Conservation (phyloP, 208 protist genomes). For the Lotmaria passim region DNA sequence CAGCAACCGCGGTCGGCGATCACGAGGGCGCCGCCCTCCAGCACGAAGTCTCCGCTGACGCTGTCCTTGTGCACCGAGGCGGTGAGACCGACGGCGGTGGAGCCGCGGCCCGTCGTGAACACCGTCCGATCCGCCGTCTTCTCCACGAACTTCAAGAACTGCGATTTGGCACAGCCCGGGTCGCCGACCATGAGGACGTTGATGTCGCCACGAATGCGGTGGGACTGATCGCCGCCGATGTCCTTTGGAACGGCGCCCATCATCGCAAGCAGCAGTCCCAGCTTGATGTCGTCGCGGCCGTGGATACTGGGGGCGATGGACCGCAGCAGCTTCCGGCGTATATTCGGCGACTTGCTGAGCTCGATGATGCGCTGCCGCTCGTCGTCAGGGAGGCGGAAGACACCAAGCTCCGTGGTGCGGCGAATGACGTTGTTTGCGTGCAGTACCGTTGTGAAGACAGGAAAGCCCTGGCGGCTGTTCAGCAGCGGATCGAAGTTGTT, state of each 20-base stretch:
- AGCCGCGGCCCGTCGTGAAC: conserved; percentile 99
- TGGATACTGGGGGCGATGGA: conserved; percentile 99
- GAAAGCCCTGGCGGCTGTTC: conserved; percentile 98
- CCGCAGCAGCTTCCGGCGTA: conserved; percentile 92
- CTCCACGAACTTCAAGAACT: conserved; percentile 99
- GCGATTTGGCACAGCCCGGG: conserved; percentile 97
- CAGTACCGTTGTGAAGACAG: conserved; percentile 98
- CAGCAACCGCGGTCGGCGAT: conserved; percentile 99
- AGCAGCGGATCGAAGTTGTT: conserved; percentile 98
- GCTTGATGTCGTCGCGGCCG: conserved; percentile 99
- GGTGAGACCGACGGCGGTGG: conserved; percentile 98
- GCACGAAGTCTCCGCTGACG: conserved; percentile 98
- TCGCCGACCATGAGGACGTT: conserved; percentile 99
- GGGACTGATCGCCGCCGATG: conserved; percentile 92
- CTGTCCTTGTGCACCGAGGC: conserved; percentile 98
- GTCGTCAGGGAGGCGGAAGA: conserved; percentile 90
- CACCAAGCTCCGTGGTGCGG: conserved; percentile 86
- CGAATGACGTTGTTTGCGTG: conserved; percentile 98
- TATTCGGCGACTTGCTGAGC: conserved; percentile 89
- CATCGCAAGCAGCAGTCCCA: conserved; percentile 96
- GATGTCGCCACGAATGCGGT: conserved; percentile 99
- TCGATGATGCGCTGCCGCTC: conserved; percentile 87
- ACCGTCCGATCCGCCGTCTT: conserved; percentile 98
- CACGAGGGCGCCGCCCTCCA: conserved; percentile 99
- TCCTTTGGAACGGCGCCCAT: conserved; percentile 97